phyloP scores from a whole-genome alignment of 2,329 filamentous ascomycete species.

The Lasiodiplodia hormozganensis region DNA sequence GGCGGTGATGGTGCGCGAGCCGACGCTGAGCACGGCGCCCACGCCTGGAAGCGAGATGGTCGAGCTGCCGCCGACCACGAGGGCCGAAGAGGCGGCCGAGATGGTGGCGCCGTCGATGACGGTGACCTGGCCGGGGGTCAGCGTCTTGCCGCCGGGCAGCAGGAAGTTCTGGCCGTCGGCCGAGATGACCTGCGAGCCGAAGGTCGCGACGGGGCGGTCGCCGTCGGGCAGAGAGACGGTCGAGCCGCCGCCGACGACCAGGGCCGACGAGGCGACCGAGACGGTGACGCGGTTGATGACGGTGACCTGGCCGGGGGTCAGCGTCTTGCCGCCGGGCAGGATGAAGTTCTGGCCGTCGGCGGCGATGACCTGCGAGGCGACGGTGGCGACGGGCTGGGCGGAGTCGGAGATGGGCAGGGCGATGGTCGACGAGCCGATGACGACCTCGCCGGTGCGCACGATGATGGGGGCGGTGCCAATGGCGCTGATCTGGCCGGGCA shows the following conservation, averaged over 20 bases:
- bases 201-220: background rate
- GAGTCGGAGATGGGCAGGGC: background rate
- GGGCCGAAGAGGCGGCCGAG: background rate
- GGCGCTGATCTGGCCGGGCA: background rate
- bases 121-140: background rate
- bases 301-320: background rate
- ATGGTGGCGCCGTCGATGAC: conserved; percentile 10
- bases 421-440: conserved; percentile 3
- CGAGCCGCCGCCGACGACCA: background rate
- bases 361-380: background rate
- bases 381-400: background rate
- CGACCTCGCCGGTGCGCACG: conserved; percentile 12
- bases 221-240: background rate
- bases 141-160: background rate
- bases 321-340: background rate
- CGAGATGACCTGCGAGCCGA: background rate
- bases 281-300: conserved; percentile 3
- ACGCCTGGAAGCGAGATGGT: background rate
- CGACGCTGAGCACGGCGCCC: background rate
- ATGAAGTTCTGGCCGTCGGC: background rate
- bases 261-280: background rate
- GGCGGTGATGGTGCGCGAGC: background rate
- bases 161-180: background rate
- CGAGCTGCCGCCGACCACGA: conserved; percentile 10
- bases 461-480: conserved; percentile 5